Conservation (phyloP, 2,329 filamentous ascomycete genomes). For the Neofusicoccum ribis region DNA sequence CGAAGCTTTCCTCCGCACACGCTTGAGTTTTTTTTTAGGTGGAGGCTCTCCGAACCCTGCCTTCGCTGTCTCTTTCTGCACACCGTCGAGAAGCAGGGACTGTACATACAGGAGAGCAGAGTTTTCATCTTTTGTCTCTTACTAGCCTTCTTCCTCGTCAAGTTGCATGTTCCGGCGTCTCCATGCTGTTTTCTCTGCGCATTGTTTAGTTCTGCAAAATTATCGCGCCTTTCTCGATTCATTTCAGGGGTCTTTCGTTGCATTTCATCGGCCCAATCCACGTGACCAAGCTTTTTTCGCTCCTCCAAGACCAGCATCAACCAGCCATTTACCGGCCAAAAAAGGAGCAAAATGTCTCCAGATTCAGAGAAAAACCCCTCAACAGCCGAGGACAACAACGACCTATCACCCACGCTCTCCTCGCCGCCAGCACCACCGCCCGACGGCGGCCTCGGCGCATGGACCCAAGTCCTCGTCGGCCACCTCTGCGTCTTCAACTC, state of each 20-base stretch:
- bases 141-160: too few species aligned
- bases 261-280: too few species aligned
- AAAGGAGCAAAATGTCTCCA: background rate
- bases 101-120: background rate
- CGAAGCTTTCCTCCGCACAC: background rate
- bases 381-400: background rate
- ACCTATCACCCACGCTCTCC: background rate
- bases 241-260: too few species aligned
- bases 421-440: background rate
- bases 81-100: background rate
- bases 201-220: too few species aligned
- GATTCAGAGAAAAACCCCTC: background rate
- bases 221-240: too few species aligned
- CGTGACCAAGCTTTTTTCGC: too few species aligned
- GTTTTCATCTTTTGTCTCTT: background rate
- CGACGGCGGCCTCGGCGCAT: slow-evolving; percentile 16
- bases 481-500: slow-evolving; percentile 23
- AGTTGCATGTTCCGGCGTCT: too few species aligned
- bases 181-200: too few species aligned
- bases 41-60: background rate
- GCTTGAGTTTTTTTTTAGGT: background rate
- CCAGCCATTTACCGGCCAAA: too few species aligned
- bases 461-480: slow-evolving; percentile 21
- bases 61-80: background rate
- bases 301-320: too few species aligned